Conservation (phyloP, 2,329 filamentous ascomycete species). For the Trichothecium sympodiale region DNA sequence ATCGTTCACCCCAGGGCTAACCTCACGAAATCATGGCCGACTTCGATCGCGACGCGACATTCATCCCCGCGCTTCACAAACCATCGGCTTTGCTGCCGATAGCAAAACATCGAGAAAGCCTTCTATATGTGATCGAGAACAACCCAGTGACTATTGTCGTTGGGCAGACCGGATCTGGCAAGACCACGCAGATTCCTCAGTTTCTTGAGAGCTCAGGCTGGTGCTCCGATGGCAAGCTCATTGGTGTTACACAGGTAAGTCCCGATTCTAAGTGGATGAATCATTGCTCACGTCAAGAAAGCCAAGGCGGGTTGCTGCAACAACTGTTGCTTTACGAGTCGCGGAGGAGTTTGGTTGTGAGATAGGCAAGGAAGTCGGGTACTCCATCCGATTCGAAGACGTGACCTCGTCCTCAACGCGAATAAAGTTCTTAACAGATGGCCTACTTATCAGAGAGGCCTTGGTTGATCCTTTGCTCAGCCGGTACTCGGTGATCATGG, state of each 20-base stretch:
- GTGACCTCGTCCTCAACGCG: constrained; percentile 72
- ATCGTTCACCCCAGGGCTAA: too few species aligned
- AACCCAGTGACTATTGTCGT: constrained; percentile 79
- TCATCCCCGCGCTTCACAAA: constrained; percentile 78
- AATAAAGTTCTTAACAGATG: constrained; percentile 95
- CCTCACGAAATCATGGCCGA: constrained; percentile 38
- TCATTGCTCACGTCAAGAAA: constrained; percentile 22
- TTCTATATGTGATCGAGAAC: constrained; percentile 81
- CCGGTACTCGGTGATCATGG: constrained; percentile 91
- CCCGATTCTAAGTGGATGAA: neutral
- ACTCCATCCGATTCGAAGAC: constrained; percentile 89
- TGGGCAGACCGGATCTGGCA: constrained; percentile 88
- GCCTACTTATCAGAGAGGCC: constrained; percentile 80
- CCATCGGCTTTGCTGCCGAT: constrained; percentile 78
- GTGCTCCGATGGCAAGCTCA: constrained; percentile 71
- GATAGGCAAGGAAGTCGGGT: constrained; percentile 83
- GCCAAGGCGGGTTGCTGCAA: constrained; percentile 84
- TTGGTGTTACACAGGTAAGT: constrained; percentile 81
- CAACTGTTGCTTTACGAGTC: constrained; percentile 77
- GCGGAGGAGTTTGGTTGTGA: constrained; percentile 82
- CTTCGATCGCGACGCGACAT: constrained; percentile 43
- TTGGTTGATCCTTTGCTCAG: constrained; percentile 85
- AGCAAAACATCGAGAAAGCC: constrained; percentile 63
- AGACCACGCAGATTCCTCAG: constrained; percentile 92
- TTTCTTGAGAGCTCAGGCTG: constrained; percentile 82